Evolutionary conservation across 345 rosid genomes (phyloP).

Genomic region (Tarenaya hassleriana): DNA sequence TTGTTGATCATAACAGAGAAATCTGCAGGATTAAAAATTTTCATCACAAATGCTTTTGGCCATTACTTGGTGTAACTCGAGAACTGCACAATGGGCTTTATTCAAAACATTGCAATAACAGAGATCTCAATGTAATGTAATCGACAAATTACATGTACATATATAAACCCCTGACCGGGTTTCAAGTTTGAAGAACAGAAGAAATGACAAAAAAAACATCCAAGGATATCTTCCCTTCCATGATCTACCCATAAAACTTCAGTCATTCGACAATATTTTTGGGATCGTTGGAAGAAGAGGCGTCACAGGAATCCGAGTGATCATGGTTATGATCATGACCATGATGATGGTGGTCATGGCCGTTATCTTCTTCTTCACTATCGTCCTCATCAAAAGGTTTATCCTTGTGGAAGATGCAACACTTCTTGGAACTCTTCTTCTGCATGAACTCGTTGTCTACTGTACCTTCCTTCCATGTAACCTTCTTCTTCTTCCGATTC

Average conservation of each 20-base stretch:
- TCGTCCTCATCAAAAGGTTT: constrained; percentile 86
- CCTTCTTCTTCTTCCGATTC: constrained; percentile 78
- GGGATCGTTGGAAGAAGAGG: constrained; percentile 28
- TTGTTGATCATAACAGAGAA: too few species aligned
- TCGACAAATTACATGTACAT: constrained; percentile 24
- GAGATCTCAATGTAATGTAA: constrained; percentile 12
- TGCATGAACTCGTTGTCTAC: constrained; percentile 95
- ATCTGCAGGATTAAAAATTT: too few species aligned
- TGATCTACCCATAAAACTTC: constrained; percentile 2
- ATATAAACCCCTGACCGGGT: constrained; percentile 13
- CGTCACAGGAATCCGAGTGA: constrained; percentile 20
- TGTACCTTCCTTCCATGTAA: constrained; percentile 91
- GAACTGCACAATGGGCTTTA: neutral
- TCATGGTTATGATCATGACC: constrained; percentile 26
- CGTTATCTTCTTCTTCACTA: constrained; percentile 66
- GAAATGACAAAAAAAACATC: constrained; percentile 10
- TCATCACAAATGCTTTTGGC: too few species aligned
- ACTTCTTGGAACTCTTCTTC: constrained; percentile 93
- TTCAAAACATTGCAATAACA: constrained; percentile 14
- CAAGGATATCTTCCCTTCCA: constrained; percentile 13
- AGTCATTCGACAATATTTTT: constrained; percentile 14
- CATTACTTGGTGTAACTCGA: neutral
- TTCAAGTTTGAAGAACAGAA: neutral
- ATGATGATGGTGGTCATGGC: constrained; percentile 25
- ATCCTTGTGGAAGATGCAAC: constrained; percentile 94